A percentile compares a stretch with the other conserved stretches of the same genome.
phyloP scores from a whole-genome alignment of 768 basidiomycete genomes.

The Mycena epipterygia region DNA sequence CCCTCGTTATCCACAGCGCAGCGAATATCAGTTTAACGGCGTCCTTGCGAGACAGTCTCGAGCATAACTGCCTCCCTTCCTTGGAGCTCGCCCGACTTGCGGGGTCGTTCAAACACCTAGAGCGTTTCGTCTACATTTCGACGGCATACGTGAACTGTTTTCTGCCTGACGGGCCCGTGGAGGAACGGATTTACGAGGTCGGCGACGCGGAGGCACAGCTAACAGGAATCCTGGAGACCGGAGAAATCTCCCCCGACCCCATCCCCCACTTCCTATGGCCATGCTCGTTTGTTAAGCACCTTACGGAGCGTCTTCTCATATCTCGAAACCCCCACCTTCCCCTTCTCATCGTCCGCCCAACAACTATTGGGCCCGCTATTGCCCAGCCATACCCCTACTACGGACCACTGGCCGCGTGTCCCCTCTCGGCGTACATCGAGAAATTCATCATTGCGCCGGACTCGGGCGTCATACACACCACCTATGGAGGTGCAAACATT shows the following conservation, averaged over 20 bases:
- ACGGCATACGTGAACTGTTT: constrained; percentile 3
- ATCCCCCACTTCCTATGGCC: background rate
- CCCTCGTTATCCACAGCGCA: constrained; percentile 12
- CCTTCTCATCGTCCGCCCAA: constrained; percentile 12
- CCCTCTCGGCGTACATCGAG: constrained; percentile 1
- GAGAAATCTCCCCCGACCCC: background rate
- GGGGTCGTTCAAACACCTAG: background rate
- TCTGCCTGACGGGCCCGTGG: background rate
- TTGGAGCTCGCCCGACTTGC: background rate
- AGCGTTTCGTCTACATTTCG: background rate
- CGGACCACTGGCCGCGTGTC: background rate
- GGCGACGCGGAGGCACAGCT: constrained; percentile 6
- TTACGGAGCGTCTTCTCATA: constrained; percentile 1
- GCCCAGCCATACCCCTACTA: constrained; percentile 16
- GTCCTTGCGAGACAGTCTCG: background rate
- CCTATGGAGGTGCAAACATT: constrained; percentile 9
- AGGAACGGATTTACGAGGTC: constrained; percentile 15
- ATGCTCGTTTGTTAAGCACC: constrained; percentile 1
- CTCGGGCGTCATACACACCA: background rate
- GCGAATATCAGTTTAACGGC: background rate
- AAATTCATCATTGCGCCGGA: background rate
- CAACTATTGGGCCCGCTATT: constrained; percentile 3
- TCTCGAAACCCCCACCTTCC: background rate
- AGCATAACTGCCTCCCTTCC: constrained; percentile 5
- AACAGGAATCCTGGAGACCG: constrained; percentile 7